Evolutionary conservation across 768 basidiomycete species (phyloP).

Genomic region (Mycena crocata): DNA sequence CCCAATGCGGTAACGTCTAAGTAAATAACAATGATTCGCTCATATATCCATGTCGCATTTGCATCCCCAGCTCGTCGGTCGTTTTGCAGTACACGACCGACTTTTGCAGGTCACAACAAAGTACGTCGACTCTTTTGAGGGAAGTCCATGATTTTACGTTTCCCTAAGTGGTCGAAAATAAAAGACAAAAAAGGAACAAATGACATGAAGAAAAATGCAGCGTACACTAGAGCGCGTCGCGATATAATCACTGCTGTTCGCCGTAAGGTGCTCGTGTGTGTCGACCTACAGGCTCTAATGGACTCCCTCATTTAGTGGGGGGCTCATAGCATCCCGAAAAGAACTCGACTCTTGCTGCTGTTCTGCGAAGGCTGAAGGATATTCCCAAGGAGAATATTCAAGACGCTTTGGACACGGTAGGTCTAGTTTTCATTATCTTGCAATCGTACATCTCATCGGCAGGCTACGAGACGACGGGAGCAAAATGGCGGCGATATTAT

Average conservation of each 20-base stretch:
- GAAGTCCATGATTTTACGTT: not conserved
- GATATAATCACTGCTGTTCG: constrained; percentile 58
- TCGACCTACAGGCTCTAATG: not conserved
- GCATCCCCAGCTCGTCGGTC: not conserved
- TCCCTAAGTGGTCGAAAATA: constrained; percentile 63
- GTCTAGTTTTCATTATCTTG: not conserved
- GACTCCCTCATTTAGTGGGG: constrained; percentile 45
- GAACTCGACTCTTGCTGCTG: constrained; percentile 52
- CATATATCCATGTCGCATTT: not conserved
- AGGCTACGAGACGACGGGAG: constrained; percentile 52
- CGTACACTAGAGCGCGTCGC: constrained; percentile 54
- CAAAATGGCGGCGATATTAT: constrained; percentile 49
- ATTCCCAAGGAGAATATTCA: constrained; percentile 63
- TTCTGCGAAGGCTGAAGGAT: constrained; percentile 54
- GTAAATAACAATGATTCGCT: not conserved
- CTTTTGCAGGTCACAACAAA: constrained; percentile 31
- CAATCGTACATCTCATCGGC: not conserved
- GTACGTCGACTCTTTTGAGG: constrained; percentile 1
- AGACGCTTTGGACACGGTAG: constrained; percentile 55
- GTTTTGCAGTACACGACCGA: constrained; percentile 5
- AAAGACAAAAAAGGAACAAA: constrained; percentile 59
- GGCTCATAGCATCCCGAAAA: constrained; percentile 54
- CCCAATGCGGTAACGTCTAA: too few species aligned
- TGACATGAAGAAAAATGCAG: constrained; percentile 54
- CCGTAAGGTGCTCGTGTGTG: constrained; percentile 42